These are phyloP conservation scores for Fusarium papillatum DNA, from an alignment of 2,329 filamentous ascomycete species.

Conservation along the genomic window DNA sequence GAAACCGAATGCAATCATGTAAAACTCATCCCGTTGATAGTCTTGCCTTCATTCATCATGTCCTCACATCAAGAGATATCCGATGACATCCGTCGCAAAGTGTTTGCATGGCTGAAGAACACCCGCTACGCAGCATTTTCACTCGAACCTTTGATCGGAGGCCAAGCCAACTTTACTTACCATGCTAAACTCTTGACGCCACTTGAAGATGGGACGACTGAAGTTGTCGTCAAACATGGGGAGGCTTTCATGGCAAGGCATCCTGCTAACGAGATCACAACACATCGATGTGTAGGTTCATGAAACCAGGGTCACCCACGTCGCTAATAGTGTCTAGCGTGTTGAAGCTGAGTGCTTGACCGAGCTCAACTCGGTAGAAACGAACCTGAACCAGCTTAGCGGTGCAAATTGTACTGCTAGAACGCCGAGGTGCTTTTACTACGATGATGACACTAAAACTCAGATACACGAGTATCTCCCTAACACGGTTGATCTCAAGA, in stretches of 20 bases:
- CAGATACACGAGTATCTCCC: slow-evolving; percentile 3
- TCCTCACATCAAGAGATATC: neutral
- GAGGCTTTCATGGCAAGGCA: slow-evolving; percentile 13
- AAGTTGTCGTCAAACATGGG: slow-evolving; percentile 9
- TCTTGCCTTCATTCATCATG: neutral
- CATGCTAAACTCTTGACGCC: neutral
- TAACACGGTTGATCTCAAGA: neutral
- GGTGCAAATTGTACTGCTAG: neutral
- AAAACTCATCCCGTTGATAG: neutral
- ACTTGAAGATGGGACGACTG: neutral
- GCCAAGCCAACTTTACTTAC: slow-evolving; percentile 8
- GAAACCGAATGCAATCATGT: neutral
- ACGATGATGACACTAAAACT: neutral
- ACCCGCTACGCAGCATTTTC: neutral
- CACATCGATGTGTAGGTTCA: slow-evolving; percentile 1
- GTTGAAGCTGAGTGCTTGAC: neutral
- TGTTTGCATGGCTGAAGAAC: neutral
- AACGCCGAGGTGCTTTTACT: neutral
- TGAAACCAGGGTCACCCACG: neutral
- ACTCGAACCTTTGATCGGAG: neutral
- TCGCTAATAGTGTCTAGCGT: neutral
- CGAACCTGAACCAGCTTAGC: fast-evolving
- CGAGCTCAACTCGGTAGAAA: neutral
- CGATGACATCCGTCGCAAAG: neutral
- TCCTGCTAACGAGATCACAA: neutral